Conservation (phyloP, 345 rosid species). For the Mallotus nudiflorus region DNA sequence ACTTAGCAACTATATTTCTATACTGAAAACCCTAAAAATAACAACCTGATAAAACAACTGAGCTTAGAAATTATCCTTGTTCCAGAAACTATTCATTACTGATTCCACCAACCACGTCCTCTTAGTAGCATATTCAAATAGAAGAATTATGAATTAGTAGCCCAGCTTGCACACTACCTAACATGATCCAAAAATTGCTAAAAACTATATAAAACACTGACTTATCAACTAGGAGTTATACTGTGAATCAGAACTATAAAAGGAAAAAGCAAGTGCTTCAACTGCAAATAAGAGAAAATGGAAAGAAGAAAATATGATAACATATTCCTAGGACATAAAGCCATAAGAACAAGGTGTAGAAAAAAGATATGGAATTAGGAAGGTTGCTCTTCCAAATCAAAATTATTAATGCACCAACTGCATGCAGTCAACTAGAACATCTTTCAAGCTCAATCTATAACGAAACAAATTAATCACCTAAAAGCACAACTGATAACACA, state of each 20-base stretch:
- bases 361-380: neutral
- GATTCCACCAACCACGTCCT: slow-evolving; percentile 3
- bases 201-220: neutral
- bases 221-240: neutral
- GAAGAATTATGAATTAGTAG: neutral
- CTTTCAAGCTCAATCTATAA: neutral
- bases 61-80: neutral
- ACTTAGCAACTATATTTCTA: neutral
- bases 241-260: neutral
- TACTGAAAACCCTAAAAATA: neutral
- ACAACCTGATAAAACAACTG: neutral
- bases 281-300: slow-evolving; percentile 7
- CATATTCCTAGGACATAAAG: neutral
- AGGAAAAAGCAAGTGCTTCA: neutral
- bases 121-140: neutral
- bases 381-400: neutral
- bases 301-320: neutral
- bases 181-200: neutral
- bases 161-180: neutral
- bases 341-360: neutral
- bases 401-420: neutral
- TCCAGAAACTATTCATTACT: no score
- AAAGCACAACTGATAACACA: neutral
- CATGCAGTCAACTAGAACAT: neutral
- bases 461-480: neutral